Conservation (phyloP, 2,329 filamentous ascomycete species). For the Neurospora crassa region DNA sequence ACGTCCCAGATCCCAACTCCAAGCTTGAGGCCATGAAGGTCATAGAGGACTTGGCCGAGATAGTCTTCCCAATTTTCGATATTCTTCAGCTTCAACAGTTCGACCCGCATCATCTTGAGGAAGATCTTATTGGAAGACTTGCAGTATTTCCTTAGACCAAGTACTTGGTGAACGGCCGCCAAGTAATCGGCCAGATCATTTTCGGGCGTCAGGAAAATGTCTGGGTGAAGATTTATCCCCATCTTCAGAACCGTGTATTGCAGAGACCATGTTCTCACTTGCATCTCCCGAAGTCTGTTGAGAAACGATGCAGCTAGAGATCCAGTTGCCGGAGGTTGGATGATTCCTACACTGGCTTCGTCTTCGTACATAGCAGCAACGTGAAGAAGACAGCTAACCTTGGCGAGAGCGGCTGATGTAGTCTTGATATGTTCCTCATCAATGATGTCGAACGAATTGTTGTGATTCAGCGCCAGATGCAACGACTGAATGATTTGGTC, state of each 20-base stretch:
- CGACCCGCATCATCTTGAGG: slow-evolving; percentile 78
- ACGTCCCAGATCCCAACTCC: slow-evolving; percentile 56
- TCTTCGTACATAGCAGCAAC: slow-evolving; percentile 77
- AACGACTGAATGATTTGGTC: slow-evolving; percentile 65
- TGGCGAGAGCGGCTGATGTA: slow-evolving; percentile 62
- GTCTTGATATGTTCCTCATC: slow-evolving; percentile 68
- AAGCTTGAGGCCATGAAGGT: slow-evolving; percentile 73
- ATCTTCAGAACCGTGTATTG: slow-evolving; percentile 75
- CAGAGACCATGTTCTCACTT: slow-evolving; percentile 79
- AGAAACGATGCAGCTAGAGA: slow-evolving; percentile 47
- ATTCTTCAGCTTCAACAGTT: slow-evolving; percentile 66
- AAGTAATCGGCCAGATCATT: slow-evolving; percentile 73
- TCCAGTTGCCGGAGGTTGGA: slow-evolving; percentile 47
- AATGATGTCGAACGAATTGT: slow-evolving; percentile 69
- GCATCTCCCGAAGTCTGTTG: slow-evolving; percentile 73
- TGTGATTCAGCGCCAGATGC: slow-evolving; percentile 57
- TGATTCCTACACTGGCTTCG: slow-evolving; percentile 68
- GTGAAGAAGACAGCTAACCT: slow-evolving; percentile 66
- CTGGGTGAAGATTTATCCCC: slow-evolving; percentile 56
- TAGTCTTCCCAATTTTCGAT: slow-evolving; percentile 80
- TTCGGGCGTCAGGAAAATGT: slow-evolving; percentile 54
- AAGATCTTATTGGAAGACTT: slow-evolving; percentile 80
- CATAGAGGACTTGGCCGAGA: slow-evolving; percentile 74
- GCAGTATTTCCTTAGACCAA: slow-evolving; percentile 79
- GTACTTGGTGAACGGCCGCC: slow-evolving; percentile 69